Evolutionary conservation across 768 basidiomycete genomes (phyloP), one percentile per base, ranked within the genome.

Genomic region (Goffeauzyma gilvescens): DNA sequence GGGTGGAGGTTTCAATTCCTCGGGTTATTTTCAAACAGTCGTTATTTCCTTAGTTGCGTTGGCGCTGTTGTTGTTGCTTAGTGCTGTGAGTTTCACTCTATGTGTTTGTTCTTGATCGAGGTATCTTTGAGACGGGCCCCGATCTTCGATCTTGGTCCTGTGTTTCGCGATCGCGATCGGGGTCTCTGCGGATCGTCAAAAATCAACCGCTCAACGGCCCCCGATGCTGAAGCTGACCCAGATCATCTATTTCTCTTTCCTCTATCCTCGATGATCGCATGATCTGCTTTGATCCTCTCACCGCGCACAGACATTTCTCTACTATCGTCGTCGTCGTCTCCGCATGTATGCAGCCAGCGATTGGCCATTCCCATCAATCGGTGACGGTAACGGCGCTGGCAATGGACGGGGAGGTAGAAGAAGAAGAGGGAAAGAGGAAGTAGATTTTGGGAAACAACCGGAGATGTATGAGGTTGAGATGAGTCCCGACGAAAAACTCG

Each of bases 1-100:
- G 13, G 43, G 40, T 3, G 32, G 38, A n/a, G 38, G 38, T 2
- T 10, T 13, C 13, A 13, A 10, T 24, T 26, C 38, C 5, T 39
- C 38, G 22, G 38, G 38, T 18, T 45, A 45, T 33, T 45, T 45
- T 31, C 44, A 45, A 24, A 45, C 44, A 38, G 44, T 45, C 15
- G 31, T 45, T 14, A 45, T 45, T 38, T 39, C 38, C 34, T 20
- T 45, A 33, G 44, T 45, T 17, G 44, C 44, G 32, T 27, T 45
- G 38, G 44, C 44, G 9, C 38, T 45, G 23, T 26, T 45, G 18
- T 27, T 45, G 44, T 39, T 45, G 15, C 39, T 45, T 26, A 32
- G 31, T 12, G 44, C 40, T 23, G 44, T 40, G 15, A n/a, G n/a
- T n/a, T n/a, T n/a, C n/a, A n/a, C n/a, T n/a, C n/a, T n/a, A n/a